A percentile compares a stretch with the other conserved stretches of the same genome.
Evolutionary conservation across 148 eudicot species (phyloP).

Genomic region (Rhododendron simsii): DNA sequence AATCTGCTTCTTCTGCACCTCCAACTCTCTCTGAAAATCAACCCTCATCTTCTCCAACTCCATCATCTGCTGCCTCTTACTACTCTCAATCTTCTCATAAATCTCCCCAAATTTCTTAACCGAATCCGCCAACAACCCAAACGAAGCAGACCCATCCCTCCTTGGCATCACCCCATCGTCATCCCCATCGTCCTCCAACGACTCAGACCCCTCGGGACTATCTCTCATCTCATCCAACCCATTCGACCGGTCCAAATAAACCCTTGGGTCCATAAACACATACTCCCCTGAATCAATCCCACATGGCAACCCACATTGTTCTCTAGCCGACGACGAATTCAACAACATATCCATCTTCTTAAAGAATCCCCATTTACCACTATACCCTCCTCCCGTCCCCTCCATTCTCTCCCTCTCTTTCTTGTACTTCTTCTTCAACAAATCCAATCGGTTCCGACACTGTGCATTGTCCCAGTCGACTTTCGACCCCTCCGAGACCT

Average conservation of each 20-base stretch:
- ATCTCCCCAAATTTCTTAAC: slow-evolving; percentile 79
- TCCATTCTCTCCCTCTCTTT: slow-evolving; percentile 60
- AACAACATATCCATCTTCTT: slow-evolving; percentile 74
- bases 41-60: slow-evolving; percentile 85
- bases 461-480: slow-evolving; percentile 40
- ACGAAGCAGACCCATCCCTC: slow-evolving; percentile 27
- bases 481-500: slow-evolving; percentile 56
- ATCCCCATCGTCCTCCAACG: slow-evolving; percentile 41
- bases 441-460: slow-evolving; percentile 71
- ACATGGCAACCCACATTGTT: slow-evolving; percentile 61
- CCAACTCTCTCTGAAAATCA: slow-evolving; percentile 80
- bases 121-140: slow-evolving; percentile 71
- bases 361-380: slow-evolving; percentile 68
- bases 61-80: slow-evolving; percentile 86
- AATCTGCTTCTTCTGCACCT: slow-evolving; percentile 83
- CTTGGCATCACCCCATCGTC: slow-evolving; percentile 10
- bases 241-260: slow-evolving; percentile 74
- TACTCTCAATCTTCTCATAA: slow-evolving; percentile 87
- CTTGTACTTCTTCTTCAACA: slow-evolving; percentile 72
- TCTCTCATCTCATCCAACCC: slow-evolving; percentile 92
- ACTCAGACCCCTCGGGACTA: slow-evolving; percentile 73
- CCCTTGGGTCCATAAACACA: slow-evolving; percentile 83
- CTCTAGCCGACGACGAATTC: slow-evolving; percentile 44
- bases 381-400: slow-evolving; percentile 25
- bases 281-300: slow-evolving; percentile 96